Percentiles rank a stretch among this genome's conserved stretches.
These are phyloP conservation scores for Leishmania lainsoni DNA, from an alignment of 208 protist genomes.

Conservation along the genomic window DNA sequence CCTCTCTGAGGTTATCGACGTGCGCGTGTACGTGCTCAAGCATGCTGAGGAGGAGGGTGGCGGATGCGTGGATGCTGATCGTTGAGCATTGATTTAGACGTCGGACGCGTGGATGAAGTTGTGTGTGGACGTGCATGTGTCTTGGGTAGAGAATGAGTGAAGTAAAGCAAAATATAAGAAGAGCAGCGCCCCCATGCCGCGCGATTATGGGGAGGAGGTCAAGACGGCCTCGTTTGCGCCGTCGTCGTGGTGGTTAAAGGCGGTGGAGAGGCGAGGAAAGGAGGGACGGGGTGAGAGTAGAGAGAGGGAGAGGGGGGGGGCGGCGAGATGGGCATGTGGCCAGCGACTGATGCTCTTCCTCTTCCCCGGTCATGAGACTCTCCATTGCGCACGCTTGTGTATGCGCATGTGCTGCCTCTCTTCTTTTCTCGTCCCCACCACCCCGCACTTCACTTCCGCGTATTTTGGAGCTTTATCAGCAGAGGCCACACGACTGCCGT, in stretches of 20 bases:
- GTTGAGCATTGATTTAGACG: neutral
- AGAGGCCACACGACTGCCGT: neutral
- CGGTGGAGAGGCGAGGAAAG: neutral
- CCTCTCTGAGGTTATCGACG: too few species aligned
- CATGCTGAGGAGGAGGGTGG: neutral
- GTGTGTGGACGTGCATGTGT: neutral
- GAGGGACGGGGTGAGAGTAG: neutral
- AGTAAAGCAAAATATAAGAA: neutral
- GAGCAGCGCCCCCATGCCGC: neutral
- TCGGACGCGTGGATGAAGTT: neutral
- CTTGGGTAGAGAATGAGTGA: neutral
- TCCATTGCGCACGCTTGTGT: neutral
- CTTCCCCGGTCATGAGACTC: neutral
- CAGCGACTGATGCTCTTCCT: neutral
- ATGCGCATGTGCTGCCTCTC: neutral
- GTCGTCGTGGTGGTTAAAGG: neutral
- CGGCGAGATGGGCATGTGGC: neutral
- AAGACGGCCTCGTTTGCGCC: neutral
- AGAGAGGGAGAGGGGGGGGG: neutral
- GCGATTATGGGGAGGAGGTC: neutral
- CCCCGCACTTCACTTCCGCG: neutral
- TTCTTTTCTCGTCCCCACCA: neutral
- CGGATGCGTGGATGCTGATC: neutral
- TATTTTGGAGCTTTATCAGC: neutral
- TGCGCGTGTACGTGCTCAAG: too few species aligned